Evolutionary conservation across 352 stramenopile species (phyloP).

Genomic region (Nothophytophthora sp.): DNA sequence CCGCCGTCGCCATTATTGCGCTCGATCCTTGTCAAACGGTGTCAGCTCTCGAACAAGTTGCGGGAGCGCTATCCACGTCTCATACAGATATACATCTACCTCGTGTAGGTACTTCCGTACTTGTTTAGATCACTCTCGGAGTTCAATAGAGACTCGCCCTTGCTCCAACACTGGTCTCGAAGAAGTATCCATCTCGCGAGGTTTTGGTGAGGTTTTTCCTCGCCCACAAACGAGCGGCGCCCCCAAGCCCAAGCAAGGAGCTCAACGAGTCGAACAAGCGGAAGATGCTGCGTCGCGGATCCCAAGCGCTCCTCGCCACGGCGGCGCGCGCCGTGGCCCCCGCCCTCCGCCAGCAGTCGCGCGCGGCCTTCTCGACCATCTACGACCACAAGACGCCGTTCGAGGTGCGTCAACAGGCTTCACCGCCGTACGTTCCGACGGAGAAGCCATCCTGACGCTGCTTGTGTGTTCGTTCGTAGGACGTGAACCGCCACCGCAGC

Average conservation of each 20-base stretch:
- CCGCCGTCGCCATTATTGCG: background rate
- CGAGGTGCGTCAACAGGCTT: slow-evolving; percentile 37
- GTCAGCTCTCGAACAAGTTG: background rate
- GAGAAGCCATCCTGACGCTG: no score
- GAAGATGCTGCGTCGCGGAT: slow-evolving; percentile 51
- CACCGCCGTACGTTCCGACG: no score
- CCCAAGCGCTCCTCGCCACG: slow-evolving; percentile 26
- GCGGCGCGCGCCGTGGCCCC: slow-evolving; percentile 22
- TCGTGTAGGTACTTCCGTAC: no score
- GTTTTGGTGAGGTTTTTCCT: no score
- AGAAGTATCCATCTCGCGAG: no score
- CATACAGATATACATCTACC: background rate
- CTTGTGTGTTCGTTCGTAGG: slow-evolving; percentile 29
- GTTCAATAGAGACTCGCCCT: no score
- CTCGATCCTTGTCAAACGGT: background rate
- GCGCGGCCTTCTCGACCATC: slow-evolving; percentile 59
- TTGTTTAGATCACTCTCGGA: no score
- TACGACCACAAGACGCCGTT: slow-evolving; percentile 69
- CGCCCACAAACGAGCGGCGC: no score
- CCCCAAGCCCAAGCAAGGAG: no score
- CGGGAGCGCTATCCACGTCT: background rate
- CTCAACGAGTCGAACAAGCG: slow-evolving; percentile 1
- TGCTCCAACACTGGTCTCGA: no score
- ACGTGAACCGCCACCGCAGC: slow-evolving; percentile 85
- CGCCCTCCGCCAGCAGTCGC: slow-evolving; percentile 29